phyloP scores from a whole-genome alignment of 2,329 filamentous ascomycete species.

The Fusarium sp. region DNA sequence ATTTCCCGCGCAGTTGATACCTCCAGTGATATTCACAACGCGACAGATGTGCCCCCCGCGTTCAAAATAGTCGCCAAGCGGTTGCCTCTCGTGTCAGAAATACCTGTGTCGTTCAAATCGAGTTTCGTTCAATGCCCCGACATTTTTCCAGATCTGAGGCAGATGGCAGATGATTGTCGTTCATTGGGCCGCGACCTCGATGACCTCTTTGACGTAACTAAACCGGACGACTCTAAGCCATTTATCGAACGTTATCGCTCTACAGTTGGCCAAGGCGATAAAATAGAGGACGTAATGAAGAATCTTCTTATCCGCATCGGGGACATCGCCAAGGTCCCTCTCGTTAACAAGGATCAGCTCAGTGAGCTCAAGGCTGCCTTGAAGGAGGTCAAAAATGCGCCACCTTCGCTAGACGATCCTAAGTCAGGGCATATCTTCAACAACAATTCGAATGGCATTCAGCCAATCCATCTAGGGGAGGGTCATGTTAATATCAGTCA shows the following conservation, averaged over 20 bases:
- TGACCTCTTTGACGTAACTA: not conserved
- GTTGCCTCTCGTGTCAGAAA: not conserved
- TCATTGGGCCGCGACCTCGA: not conserved
- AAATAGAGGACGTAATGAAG: constrained; percentile 3
- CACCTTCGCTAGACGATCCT: not conserved
- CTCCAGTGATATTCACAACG: not conserved
- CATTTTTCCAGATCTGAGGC: not conserved
- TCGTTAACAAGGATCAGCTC: not conserved
- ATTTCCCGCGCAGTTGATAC: not conserved
- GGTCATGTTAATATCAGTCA: not conserved
- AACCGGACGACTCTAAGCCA: not conserved
- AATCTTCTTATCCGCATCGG: not conserved
- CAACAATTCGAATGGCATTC: not conserved
- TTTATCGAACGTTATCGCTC: constrained; percentile 4
- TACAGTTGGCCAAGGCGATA: not conserved
- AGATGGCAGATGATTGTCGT: constrained; percentile 5
- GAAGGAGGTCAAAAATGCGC: constrained; percentile 1
- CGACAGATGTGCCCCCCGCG: not conserved
- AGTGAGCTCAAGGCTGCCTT: constrained; percentile 1
- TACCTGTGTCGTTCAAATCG: not conserved
- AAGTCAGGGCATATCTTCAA: not conserved
- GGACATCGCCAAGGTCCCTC: not conserved
- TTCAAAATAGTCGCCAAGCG: not conserved
- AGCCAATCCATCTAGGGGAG: not conserved
- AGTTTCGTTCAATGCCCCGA: not conserved